These are phyloP conservation scores for Talaromyces rugulosus DNA, from an alignment of 2,329 filamentous ascomycete species.

Conservation along the genomic window DNA sequence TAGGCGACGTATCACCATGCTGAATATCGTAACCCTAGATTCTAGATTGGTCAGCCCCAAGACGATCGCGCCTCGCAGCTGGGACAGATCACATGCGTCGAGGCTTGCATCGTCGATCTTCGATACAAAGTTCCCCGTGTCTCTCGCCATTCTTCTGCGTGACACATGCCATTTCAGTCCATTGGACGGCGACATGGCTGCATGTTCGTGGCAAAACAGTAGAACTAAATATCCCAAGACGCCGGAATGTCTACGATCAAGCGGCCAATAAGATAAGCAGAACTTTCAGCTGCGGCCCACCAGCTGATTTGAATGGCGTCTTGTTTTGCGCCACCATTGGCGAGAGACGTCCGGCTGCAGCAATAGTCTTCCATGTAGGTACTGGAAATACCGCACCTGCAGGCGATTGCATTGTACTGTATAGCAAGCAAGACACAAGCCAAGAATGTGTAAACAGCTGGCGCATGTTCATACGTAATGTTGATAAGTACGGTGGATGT, in stretches of 20 bases:
- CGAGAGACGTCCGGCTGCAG: not conserved
- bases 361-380: not conserved
- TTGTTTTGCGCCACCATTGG: not conserved
- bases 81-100: not conserved
- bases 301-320: not conserved
- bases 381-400: not conserved
- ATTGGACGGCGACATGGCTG: not conserved
- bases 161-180: not conserved
- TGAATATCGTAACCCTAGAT: not conserved
- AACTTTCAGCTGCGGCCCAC: not conserved
- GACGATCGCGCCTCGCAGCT: not conserved
- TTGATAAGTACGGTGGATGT: not conserved
- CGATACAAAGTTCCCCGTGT: not conserved
- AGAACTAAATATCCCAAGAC: not conserved
- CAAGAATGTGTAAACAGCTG: not conserved
- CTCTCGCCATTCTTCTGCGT: not conserved
- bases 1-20: not conserved
- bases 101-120: not conserved
- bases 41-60: not conserved
- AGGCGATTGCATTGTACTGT: not conserved
- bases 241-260: not conserved
- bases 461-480: not conserved
- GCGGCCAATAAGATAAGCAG: not conserved
- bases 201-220: not conserved
- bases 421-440: not conserved